Evolutionary conservation across 768 basidiomycete species (phyloP), one percentile per base, ranked within the genome.

Genomic region (Cantharellus cinnabarinus): DNA sequence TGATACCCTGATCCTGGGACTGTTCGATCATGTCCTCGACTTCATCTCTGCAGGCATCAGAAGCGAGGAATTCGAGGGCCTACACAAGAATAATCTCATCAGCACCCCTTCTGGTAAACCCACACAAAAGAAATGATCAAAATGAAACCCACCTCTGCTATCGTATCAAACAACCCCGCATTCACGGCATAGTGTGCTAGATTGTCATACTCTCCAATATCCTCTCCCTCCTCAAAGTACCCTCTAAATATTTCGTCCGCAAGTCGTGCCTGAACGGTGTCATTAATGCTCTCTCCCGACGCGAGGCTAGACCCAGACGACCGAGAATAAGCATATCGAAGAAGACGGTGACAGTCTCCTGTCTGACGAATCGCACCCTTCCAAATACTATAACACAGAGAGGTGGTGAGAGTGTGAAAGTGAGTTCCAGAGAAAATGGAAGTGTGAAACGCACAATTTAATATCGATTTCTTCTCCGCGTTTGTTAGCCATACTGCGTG

Each of bases 341-440:
- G 73, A 37, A 90, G 72, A 5, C 86, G 77, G 67, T 89, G 87
- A 4, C 82, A 82, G 20, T 74, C 71, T 42, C 75, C 79, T n/a
- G 85, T 83, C 65, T 79, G 78, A 58, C 76, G 74, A 62, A 88
- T 73, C 10, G 73, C 72, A 20, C 84, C 84, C 14, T 72, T 73
- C 65, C 79, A 79, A 3, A 73, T 71, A 57, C 83, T 85, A 64
- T 14, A 42, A 52, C 39, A 56, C 50, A 34, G 35, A 65, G 50
- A 15, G 59, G 52, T 64, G 56, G 41, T 5, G 51, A n/a, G 35
- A 41, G 20, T 41, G 39, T 35, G 35, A 35, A 39, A 38, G 29
- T 54, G 56, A 5, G 40, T 29, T 55, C 34, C 51, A 42, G 5
- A 62, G 50, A 34, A 59, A 41, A 50, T 39, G 58, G 53, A 4